These are phyloP conservation scores for Cryptococcus maquisensis DNA, from an alignment of 1,284 basidiomycete species.

Conservation along the genomic window DNA sequence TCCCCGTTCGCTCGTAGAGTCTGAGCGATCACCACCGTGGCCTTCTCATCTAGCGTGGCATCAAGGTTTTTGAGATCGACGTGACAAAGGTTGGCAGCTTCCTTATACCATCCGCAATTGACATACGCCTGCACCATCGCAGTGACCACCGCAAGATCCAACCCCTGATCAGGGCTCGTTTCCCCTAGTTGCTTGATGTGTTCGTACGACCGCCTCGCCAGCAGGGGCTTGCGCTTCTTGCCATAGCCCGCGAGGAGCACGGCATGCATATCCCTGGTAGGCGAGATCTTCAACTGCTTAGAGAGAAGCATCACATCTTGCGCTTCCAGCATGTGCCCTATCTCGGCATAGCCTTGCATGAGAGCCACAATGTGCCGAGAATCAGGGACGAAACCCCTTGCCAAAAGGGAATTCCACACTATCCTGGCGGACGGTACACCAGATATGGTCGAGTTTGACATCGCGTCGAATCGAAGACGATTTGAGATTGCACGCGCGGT, in stretches of 20 bases:
- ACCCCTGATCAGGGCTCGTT: neutral
- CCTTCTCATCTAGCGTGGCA: slow-evolving; percentile 10
- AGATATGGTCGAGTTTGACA: slow-evolving; percentile 10
- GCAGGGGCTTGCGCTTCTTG: slow-evolving; percentile 1
- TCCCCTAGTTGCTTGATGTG: slow-evolving; percentile 1
- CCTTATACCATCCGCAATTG: slow-evolving; percentile 1
- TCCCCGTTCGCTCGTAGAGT: slow-evolving; percentile 10
- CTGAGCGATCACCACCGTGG: slow-evolving; percentile 6
- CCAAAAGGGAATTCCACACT: slow-evolving; percentile 34
- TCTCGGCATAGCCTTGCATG: slow-evolving; percentile 33
- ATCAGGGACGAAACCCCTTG: slow-evolving; percentile 33
- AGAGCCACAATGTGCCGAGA: slow-evolving; percentile 32
- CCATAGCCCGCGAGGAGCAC: slow-evolving; percentile 20
- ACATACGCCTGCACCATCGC: slow-evolving; percentile 13
- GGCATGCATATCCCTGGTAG: slow-evolving; percentile 24
- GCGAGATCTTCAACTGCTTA: slow-evolving; percentile 9
- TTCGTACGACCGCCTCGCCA: slow-evolving; percentile 3
- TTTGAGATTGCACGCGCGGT: slow-evolving; percentile 19
- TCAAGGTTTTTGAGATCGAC: slow-evolving; percentile 9
- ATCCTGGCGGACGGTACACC: slow-evolving; percentile 19
- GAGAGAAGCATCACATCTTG: slow-evolving; percentile 29
- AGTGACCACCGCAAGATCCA: slow-evolving; percentile 5
- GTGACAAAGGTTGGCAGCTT: slow-evolving; percentile 8
- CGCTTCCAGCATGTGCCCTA: slow-evolving; percentile 33
- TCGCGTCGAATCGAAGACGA: slow-evolving; percentile 32